Evolutionary conservation across 331 rosid genomes (phyloP).

Genomic region (Pyracantha coccinea): DNA sequence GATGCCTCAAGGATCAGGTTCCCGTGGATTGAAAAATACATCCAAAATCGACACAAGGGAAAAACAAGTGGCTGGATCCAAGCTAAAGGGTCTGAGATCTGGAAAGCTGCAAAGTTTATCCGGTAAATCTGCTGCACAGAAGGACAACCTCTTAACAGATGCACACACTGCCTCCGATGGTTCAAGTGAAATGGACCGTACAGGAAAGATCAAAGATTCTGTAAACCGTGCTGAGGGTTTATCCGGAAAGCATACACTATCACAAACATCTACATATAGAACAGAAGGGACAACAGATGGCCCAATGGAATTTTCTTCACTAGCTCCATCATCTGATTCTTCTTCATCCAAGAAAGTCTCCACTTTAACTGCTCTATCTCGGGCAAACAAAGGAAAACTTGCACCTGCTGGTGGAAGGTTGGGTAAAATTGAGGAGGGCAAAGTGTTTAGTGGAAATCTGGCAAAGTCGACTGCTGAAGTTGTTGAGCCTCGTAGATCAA

Average conservation of each 20-base stretch:
- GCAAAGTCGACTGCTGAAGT: constrained; percentile 44
- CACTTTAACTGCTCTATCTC: constrained; percentile 31
- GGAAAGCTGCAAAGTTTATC: constrained; percentile 38
- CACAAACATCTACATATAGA: constrained; percentile 5
- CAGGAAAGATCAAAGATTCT: constrained; percentile 46
- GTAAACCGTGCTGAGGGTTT: constrained; percentile 34
- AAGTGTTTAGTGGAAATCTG: constrained; percentile 35
- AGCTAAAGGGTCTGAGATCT: constrained; percentile 48
- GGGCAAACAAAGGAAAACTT: constrained; percentile 69
- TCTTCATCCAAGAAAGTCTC: constrained; percentile 42
- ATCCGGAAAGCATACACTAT: constrained; percentile 34
- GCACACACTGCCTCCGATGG: constrained; percentile 27
- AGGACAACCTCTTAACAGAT: constrained; percentile 21
- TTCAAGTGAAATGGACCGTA: constrained; percentile 21
- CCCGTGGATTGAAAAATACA: constrained; percentile 61
- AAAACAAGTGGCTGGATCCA: constrained; percentile 46
- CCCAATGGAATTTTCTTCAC: constrained; percentile 45
- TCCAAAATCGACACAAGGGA: constrained; percentile 48
- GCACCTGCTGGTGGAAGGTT: constrained; percentile 63
- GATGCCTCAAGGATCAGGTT: constrained; percentile 45
- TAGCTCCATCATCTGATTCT: constrained; percentile 32
- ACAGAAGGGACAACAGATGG: constrained; percentile 27
- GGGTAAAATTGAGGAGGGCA: constrained; percentile 60
- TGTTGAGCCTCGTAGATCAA: constrained; percentile 84
- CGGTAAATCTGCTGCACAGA: constrained; percentile 36